Base-by-base conservation (phyloP, 495 filamentous ascomycete species). In the Aspergillus bertholletiae region DNA sequence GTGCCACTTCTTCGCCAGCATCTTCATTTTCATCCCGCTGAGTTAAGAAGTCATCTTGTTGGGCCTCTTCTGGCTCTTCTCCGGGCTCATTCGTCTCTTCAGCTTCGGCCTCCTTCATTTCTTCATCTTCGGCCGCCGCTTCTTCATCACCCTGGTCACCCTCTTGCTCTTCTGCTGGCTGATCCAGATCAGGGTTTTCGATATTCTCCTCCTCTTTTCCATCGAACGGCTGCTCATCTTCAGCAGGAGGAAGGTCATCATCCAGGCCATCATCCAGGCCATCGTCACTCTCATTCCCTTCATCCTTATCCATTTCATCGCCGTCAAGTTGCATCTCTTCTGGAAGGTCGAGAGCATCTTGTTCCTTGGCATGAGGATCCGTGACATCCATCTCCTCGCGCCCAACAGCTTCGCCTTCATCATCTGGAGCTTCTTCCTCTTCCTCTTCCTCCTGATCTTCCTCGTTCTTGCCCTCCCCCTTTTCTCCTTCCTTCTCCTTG, bases 341-440 rank as follows among this genome's bases (percentile, higher is more conserved):
- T 5, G 84, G 84, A 30, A 87, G 72, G 24, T 88, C 84, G 13
- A 88, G 72, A 0, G 76, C 76, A 28, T 86, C 75, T 46, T 86
- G 80, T 57, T 96, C 88, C 55, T 92, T 84, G 2, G 85, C 78
- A 66, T 93, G 84, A 21, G 82, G 77, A 64, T 90, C 88, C 21
- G 82, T 80, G 37, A 82, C 80, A 63, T 87, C 83, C 53, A 80
- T 80, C 21, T 84, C 77, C 40, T 85, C 80, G 27, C 80, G 75
- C 15, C 78, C 79, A 41, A 84, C 74, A 28, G 80, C 77, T 53
- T 87, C 86, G 7, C 77, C 77, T 50, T 90, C 84, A 21, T 86
- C 79, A 47, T 80, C 78, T 21, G 79, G 80, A 28, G 74, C 74
- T 53, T 80, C 82, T 51, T 84, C 82, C 18, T 82, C 81, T 32